Base-by-base conservation (phyloP, 1,284 basidiomycete species). In the Cryptococcus sp. region DNA sequence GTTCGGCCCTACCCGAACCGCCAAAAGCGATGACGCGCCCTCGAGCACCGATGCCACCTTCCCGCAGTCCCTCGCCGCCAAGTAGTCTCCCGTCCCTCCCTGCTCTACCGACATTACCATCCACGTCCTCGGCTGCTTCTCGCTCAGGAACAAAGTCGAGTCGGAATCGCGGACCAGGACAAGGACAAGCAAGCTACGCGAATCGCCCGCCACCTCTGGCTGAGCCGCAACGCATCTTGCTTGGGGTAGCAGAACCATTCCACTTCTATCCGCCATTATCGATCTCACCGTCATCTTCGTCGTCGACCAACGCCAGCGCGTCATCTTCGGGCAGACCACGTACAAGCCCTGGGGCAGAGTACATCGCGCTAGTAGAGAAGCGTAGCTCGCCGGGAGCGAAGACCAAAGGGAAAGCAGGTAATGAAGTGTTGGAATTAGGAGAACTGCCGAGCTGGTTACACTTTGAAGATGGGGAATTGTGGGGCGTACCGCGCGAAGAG, bases 11-110 rank as follows among this genome's bases (percentile, higher is more conserved):
- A 25, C 46, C 59, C 20, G 49, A 47, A 47, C 54, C 54, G 39
- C 59, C 59, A n/a, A 39, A 45, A 54, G 54, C 54, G n/a, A 22
- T 50, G 25, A 53, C 54, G 40, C 51, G 55, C 38, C 47, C 39
- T 6, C 38, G 45, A 27, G 47, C 44, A 13, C 49, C 50, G 11
- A 23, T 19, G 50, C 48, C 54, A 15, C 48, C 47, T 41, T 66
- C 69, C 17, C 48, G 50, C 75, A 88, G 48, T 81, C 83, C 56
- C 55, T 69, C 39, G 64, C 70, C 54, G 50, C 62, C 56, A 68
- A 73, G 52, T 57, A 65, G 59, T 64, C 67, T 64, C 50, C 72
- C 68, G 66, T 77, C 65, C 60, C 70, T 56, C 68, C 70, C 62
- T 47, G 62, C 61, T 15, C 66, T 76, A 19, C 68, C 78, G 69